A percentile compares a stretch with the other conserved stretches of the same genome.
phyloP scores from a whole-genome alignment of 257 asterid genomes.

The Petunia secreta region DNA sequence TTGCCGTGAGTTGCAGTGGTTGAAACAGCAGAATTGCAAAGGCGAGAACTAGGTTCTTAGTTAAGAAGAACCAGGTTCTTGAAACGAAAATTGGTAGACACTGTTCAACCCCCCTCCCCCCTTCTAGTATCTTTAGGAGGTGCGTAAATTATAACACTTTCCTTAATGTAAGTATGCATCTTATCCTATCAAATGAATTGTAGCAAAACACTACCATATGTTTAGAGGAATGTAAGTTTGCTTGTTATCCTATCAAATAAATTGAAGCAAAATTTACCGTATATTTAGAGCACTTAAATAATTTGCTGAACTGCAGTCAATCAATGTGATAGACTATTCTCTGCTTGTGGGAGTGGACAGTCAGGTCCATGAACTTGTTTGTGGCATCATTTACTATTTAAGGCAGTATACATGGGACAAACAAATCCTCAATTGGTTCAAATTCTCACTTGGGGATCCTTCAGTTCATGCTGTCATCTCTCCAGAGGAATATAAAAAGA shows the following conservation, averaged over 20 bases:
- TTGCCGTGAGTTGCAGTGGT: too few species aligned
- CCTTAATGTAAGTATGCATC: conserved; percentile 62
- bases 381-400: conserved; percentile 87
- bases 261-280: too few species aligned
- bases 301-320: conserved; percentile 44
- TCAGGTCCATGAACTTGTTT: conserved; percentile 61
- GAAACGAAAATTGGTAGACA: too few species aligned
- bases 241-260: neutral
- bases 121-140: too few species aligned
- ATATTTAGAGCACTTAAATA: too few species aligned
- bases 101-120: too few species aligned
- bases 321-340: conserved; percentile 89
- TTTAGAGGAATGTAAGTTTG: neutral
- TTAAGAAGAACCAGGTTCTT: too few species aligned
- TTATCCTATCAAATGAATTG: too few species aligned
- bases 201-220: too few species aligned
- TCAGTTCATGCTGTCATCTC: conserved; percentile 73
- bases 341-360: conserved; percentile 88
- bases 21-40: too few species aligned
- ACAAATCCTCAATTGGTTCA: conserved; percentile 85
- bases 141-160: conserved; percentile 33
- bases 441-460: conserved; percentile 78
- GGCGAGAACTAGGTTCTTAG: too few species aligned
- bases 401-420: conserved; percentile 97
- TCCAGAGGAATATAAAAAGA: conserved; percentile 65